A percentile compares a stretch with the other conserved stretches of the same genome.
Evolutionary conservation across 139 green algal species (phyloP).

Genomic region (Yamagishiella unicocca): DNA sequence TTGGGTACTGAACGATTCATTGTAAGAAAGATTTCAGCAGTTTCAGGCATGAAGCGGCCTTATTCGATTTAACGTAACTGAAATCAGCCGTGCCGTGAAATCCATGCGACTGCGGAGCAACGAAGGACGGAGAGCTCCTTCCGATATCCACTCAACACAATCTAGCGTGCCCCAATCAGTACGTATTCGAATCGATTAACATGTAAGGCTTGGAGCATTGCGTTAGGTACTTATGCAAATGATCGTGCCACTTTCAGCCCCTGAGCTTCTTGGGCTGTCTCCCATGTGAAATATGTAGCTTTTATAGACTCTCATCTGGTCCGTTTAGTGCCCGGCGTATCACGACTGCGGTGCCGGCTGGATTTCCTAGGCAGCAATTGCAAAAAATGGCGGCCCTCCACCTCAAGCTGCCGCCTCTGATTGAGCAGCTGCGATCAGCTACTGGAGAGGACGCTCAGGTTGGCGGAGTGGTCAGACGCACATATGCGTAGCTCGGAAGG

Average conservation of each 20-base stretch:
- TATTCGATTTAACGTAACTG: too few species aligned
- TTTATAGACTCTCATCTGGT: not conserved
- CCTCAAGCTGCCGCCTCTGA: not conserved
- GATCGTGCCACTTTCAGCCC: not conserved
- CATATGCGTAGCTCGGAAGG: not conserved
- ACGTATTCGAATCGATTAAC: too few species aligned
- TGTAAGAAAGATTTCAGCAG: too few species aligned
- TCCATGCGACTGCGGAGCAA: too few species aligned
- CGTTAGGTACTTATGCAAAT: too few species aligned
- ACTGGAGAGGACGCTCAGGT: constrained; percentile 28
- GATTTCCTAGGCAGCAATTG: not conserved
- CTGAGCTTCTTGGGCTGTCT: not conserved
- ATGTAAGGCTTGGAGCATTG: too few species aligned
- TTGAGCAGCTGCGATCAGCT: constrained; percentile 15
- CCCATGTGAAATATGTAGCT: not conserved
- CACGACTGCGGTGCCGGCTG: not conserved
- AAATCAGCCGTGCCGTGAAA: too few species aligned
- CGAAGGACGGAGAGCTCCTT: too few species aligned
- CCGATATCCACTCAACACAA: too few species aligned
- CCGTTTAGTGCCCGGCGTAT: not conserved
- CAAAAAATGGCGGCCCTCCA: not conserved
- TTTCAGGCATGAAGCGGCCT: too few species aligned
- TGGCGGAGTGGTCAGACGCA: not conserved
- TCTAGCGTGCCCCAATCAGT: too few species aligned
- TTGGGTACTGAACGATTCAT: too few species aligned